Conservation (phyloP, 441 rosid genomes). For the Mallotus japonicus region DNA sequence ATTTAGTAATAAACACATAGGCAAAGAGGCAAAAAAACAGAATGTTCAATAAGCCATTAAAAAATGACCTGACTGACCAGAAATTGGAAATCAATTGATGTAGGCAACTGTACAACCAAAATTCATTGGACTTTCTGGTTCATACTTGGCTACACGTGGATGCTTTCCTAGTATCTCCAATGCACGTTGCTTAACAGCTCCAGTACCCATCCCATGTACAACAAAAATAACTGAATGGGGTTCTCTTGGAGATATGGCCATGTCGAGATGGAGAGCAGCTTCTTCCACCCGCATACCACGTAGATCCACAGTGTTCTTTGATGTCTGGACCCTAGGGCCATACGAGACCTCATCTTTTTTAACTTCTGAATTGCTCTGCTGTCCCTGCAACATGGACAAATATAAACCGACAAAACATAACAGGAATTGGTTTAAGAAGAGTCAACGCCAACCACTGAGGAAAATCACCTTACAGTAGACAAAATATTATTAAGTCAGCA, state of each 20-base stretch:
- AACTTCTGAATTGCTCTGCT: conserved; percentile 25
- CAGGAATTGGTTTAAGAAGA: neutral
- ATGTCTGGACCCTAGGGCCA: conserved; percentile 56
- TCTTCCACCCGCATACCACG: conserved; percentile 83
- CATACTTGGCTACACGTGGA: conserved; percentile 59
- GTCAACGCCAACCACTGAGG: neutral
- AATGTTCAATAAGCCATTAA: neutral
- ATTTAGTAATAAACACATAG: neutral
- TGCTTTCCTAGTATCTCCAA: conserved; percentile 55
- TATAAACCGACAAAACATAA: conserved; percentile 20
- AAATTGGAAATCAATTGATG: conserved; percentile 44
- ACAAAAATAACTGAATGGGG: conserved; percentile 54
- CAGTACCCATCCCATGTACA: conserved; percentile 82
- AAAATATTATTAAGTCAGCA: neutral
- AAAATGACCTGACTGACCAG: neutral
- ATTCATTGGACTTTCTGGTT: conserved; percentile 74
- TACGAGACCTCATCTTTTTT: conserved; percentile 32
- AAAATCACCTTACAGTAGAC: neutral
- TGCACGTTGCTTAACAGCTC: conserved; percentile 64
- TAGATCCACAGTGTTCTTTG: conserved; percentile 78
- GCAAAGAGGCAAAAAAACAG: neutral
- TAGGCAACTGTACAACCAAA: conserved; percentile 90
- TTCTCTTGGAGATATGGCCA: conserved; percentile 55
- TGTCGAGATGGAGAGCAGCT: conserved; percentile 62
- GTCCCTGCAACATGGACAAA: conserved; percentile 28